Base-by-base conservation (phyloP, 2,329 filamentous ascomycete species). In the Arachnomyces sp. region DNA sequence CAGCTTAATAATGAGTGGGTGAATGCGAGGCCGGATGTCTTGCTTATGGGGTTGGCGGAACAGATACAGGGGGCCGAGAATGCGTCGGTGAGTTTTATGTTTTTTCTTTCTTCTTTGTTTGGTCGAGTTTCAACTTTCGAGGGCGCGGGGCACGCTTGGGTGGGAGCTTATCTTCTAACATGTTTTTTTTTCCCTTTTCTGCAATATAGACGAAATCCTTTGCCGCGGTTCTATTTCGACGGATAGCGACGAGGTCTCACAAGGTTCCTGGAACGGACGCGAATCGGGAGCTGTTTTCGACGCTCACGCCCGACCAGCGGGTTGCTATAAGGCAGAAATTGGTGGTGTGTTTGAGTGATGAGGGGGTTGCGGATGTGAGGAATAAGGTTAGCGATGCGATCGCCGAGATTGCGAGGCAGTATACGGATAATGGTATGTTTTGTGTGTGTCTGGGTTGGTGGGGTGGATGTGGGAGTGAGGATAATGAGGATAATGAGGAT, bases 311-410 rank as follows among this genome's bases (percentile, higher is more conserved):
- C 43, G 79, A 85, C 28, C 82, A 92, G 59, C 81, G 83, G 49
- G 71, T 78, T 36, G 81, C 79, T 35, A 94, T 96, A 55, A 80
- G 88, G 51, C 76, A 83, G 55, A 94, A 90, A 63, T 71, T 96
- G 43, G 74, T 96, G 31, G 77, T 89, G 56, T 80, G 79, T 38
- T 72, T 95, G 39, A 78, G 78, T 43, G 72, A 71, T 46, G 92
- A 96, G 67, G 70, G 76, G 15, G 77, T 84, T 46, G 76, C 80
- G 46, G 71, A 77, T 30, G 84, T 94, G 34, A 77, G 92, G 55
- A 92, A 94, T 69, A 98, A 98, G 66, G 84, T 96, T 59, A 92
- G 89, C 53, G 92, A 98, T 66, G 88, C 90, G n/a, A 84, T 96
- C 46, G 92, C 92, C 16, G 92, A 98, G 66, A 74, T 98, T 45